These are phyloP conservation scores for Quaeritorhiza haematococci DNA, from an alignment of 371 early-diverging fungal genomes.

Conservation along the genomic window DNA sequence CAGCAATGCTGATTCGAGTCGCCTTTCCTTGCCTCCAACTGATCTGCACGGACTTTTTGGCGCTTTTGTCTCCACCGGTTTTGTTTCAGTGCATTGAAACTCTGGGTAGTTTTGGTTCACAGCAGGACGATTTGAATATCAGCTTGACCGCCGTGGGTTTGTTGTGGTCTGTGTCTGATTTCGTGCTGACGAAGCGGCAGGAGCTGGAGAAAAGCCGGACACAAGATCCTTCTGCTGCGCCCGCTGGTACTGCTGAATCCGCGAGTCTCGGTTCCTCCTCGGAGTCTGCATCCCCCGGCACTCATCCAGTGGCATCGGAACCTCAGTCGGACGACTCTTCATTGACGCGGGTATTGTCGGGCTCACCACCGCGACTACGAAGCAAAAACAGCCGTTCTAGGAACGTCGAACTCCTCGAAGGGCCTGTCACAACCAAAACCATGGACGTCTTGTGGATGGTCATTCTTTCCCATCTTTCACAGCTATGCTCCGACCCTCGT, in stretches of 20 bases:
- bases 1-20: conserved; percentile 60
- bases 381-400: not conserved
- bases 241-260: not conserved
- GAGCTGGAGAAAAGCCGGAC: conserved; percentile 17
- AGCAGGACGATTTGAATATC: conserved; percentile 90
- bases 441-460: conserved; percentile 80
- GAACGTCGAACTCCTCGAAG: conserved; percentile 19
- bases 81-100: conserved; percentile 79
- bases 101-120: conserved; percentile 75
- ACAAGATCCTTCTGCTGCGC: not conserved
- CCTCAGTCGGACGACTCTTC: not conserved
- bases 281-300: not conserved
- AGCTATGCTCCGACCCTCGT: conserved; percentile 78
- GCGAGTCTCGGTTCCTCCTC: not conserved
- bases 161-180: conserved; percentile 84
- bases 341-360: conserved; percentile 28
- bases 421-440: conserved; percentile 42
- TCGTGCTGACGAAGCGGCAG: conserved; percentile 65
- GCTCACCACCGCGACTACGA: conserved; percentile 1
- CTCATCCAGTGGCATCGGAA: not conserved
- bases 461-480: conserved; percentile 72
- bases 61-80: conserved; percentile 68
- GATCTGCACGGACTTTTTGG: conserved; percentile 92
- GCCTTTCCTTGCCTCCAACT: conserved; percentile 91
- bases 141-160: conserved; percentile 88